These are phyloP conservation scores for Globisporangium okanoganense DNA, from an alignment of 352 stramenopile species.

Conservation along the genomic window DNA sequence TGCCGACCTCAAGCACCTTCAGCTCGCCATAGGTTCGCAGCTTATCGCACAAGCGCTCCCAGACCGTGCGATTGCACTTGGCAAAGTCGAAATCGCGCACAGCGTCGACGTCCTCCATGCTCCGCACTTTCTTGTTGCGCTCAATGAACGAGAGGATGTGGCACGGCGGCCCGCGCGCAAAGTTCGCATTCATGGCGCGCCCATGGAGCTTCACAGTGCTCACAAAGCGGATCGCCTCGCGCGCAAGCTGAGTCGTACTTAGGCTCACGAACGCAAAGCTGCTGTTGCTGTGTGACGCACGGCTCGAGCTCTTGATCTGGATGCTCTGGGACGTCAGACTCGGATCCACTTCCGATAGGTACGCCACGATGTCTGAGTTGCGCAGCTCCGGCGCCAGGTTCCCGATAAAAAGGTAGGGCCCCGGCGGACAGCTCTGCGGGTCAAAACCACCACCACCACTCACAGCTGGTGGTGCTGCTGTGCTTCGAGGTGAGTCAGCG, in stretches of 20 bases:
- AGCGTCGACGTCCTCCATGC: constrained; percentile 34
- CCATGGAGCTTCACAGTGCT: constrained; percentile 33
- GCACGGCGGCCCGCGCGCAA: constrained; percentile 63
- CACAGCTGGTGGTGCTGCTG: constrained; percentile 1
- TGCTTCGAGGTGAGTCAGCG: constrained; percentile 7
- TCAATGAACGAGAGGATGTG: constrained; percentile 66
- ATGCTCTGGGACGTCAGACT: constrained; percentile 38
- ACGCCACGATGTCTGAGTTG: constrained; percentile 46
- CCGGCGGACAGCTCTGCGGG: constrained; percentile 47
- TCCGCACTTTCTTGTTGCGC: constrained; percentile 23
- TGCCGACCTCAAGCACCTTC: constrained; percentile 33
- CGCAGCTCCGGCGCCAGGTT: constrained; percentile 46
- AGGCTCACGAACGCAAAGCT: constrained; percentile 72
- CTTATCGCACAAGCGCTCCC: constrained; percentile 37
- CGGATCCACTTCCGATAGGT: constrained; percentile 44
- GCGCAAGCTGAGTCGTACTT: constrained; percentile 42
- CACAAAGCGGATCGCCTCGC: constrained; percentile 51
- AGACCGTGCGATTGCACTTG: constrained; percentile 37
- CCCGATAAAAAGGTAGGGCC: constrained; percentile 68
- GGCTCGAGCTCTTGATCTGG: constrained; percentile 52
- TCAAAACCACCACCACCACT: constrained; percentile 12
- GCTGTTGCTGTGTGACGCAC: constrained; percentile 15
- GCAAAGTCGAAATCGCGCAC: constrained; percentile 46
- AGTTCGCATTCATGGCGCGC: constrained; percentile 51
- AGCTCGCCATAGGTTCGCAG: constrained; percentile 50